Percentiles rank a stretch among this genome's conserved stretches.
These are phyloP conservation scores for Skeletonema grethae DNA, from an alignment of 108 stramenopile species.

Conservation along the genomic window DNA sequence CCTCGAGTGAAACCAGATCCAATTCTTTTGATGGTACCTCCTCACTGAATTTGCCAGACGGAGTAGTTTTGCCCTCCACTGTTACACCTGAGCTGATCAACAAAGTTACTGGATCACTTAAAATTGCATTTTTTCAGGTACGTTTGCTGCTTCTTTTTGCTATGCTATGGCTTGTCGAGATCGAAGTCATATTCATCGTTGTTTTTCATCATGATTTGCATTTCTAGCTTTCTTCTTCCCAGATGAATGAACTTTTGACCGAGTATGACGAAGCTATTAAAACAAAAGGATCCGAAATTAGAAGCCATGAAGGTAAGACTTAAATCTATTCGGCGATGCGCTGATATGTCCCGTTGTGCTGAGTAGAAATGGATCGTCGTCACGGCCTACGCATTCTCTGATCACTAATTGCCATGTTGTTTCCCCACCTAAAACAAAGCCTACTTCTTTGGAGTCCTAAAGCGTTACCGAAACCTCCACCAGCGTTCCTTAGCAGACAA, in stretches of 20 bases:
- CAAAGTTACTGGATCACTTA: constrained; percentile 8
- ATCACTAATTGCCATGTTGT: not conserved
- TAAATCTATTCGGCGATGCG: not conserved
- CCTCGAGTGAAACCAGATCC: not conserved
- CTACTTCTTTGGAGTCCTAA: constrained; percentile 81
- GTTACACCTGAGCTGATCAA: constrained; percentile 38
- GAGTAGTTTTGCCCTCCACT: constrained; percentile 19
- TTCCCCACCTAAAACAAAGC: constrained; percentile 21
- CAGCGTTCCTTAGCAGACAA: constrained; percentile 30
- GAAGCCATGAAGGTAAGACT: constrained; percentile 44
- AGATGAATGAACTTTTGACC: constrained; percentile 70
- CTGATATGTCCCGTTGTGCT: too few species aligned
- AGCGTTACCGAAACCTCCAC: constrained; percentile 68
- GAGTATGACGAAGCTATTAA: constrained; percentile 82
- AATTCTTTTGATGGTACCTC: constrained; percentile 2
- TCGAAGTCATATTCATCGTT: not conserved
- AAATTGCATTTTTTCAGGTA: constrained; percentile 21
- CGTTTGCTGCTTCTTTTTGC: not conserved
- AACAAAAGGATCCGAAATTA: constrained; percentile 66
- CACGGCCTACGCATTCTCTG: too few species aligned
- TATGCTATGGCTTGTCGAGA: not conserved
- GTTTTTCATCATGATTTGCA: constrained; percentile 6
- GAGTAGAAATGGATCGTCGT: too few species aligned
- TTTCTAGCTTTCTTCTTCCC: constrained; percentile 44
- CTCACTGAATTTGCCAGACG: constrained; percentile 3